Conservation (phyloP, 768 basidiomycete species). For the Tephrocybe sp. region DNA sequence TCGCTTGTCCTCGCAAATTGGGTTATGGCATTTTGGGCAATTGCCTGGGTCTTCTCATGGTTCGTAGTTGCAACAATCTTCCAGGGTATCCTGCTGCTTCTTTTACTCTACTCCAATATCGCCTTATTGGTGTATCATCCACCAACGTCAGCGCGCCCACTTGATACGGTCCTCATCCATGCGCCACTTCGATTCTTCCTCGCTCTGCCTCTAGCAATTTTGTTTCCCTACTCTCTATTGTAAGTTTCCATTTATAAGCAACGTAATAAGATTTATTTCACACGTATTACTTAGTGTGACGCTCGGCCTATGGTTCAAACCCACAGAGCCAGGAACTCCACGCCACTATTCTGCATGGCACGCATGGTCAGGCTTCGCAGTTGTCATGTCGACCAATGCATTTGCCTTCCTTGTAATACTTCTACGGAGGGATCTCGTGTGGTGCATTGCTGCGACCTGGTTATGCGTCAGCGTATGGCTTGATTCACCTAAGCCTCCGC, state of each 20-base stretch:
- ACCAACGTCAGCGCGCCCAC: constrained; percentile 54
- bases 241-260: constrained; percentile 29
- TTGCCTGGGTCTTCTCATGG: constrained; percentile 72
- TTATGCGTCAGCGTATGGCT: constrained; percentile 65
- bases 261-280: neutral
- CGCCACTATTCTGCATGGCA: constrained; percentile 55
- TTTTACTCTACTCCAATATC: constrained; percentile 78
- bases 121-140: constrained; percentile 72
- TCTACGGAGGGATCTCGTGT: constrained; percentile 65
- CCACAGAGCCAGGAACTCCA: constrained; percentile 36
- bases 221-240: constrained; percentile 61
- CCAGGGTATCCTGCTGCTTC: constrained; percentile 64
- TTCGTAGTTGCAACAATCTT: constrained; percentile 77
- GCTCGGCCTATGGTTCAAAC: constrained; percentile 59
- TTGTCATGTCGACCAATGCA: constrained; percentile 63
- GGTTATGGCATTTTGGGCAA: constrained; percentile 76
- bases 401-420: constrained; percentile 53
- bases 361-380: constrained; percentile 72
- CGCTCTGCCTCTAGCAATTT: constrained; percentile 47
- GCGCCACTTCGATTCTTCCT: constrained; percentile 78
- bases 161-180: constrained; percentile 84
- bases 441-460: constrained; percentile 76
- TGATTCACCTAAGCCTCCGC: constrained; percentile 55
- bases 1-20: constrained; percentile 77
- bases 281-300: too few relatives aligned